Base-by-base conservation (phyloP, 148 eudicot genomes). In the Tetragonia tetragonoides region DNA sequence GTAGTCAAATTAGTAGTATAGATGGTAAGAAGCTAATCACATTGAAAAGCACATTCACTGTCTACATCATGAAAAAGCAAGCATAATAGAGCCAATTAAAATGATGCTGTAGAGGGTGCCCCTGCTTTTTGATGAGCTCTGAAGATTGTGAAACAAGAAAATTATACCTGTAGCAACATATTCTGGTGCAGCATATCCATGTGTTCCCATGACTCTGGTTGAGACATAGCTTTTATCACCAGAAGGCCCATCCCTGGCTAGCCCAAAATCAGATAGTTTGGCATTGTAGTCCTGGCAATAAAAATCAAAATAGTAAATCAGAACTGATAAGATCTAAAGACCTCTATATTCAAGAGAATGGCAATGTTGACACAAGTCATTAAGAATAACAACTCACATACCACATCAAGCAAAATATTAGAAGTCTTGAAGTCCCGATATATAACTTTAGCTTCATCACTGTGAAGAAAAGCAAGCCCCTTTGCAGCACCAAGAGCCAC, bases 151-250 rank as follows among this genome's bases (percentile, higher is more conserved):
- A 28, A 10, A 14, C 16, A 41, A 41, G 63, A 28, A 72, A 68
- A 44, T 10, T 37, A 64, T 71, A 89, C 92, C 92, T 79, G 90
- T 87, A 60, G 90, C 89, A 71, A 89, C 84, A 72, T 89, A 89
- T 64, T 89, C 92, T 12, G 90, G 92, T 24, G 92, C 92, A 18
- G 92, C 90, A 68, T 89, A 89, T 18, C 92, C 92, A 18, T 86
- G 76, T 10, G 92, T 89, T 69, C 90, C 92, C 87, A 86, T 85
- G 24, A 89, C 90, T 83, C 86, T 85, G 17, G 92, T 89, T 4
- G 92, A 87, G 20, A 89, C 93, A 53, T 89, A 87, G 66, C 90
- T 87, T 64, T 82, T 81, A 75, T 87, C 93, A 76, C 90, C 90
- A 41, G 89, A 86, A 21, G 93, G 93, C 51, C 90, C 93, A 40